phyloP scores from a whole-genome alignment of 768 basidiomycete species.

The Kwoniella botswanensis region DNA sequence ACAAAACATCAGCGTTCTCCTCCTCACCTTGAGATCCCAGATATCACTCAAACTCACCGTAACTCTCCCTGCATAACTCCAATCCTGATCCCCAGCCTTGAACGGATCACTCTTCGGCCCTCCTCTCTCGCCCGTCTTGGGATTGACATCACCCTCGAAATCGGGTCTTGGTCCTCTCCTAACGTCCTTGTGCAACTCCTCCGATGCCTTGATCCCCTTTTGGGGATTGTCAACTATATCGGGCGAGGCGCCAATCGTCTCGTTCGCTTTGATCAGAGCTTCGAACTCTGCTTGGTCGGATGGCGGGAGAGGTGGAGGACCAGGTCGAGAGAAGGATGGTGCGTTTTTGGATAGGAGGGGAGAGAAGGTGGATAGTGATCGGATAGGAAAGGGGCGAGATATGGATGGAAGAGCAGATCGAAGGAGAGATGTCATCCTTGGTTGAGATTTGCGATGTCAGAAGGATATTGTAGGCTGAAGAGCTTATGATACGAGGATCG shows the following conservation, averaged over 20 bases:
- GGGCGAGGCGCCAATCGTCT: slow-evolving; percentile 41
- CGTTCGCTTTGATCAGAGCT: slow-evolving; percentile 41
- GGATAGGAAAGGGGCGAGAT: background rate
- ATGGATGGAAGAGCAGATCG: background rate
- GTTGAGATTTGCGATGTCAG: too few relatives aligned
- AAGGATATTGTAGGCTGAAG: too few relatives aligned
- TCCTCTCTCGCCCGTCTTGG: slow-evolving; percentile 54
- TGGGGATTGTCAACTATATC: slow-evolving; percentile 25
- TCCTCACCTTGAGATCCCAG: too few relatives aligned
- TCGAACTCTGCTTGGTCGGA: slow-evolving; percentile 57
- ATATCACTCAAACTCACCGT: slow-evolving; percentile 43
- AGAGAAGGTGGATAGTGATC: slow-evolving; percentile 13
- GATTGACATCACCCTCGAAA: slow-evolving; percentile 56
- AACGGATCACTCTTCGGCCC: slow-evolving; percentile 58
- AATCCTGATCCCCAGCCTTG: slow-evolving; percentile 51
- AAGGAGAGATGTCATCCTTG: background rate
- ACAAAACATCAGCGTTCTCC: too few relatives aligned
- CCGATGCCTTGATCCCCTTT: slow-evolving; percentile 25
- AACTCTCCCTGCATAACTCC: slow-evolving; percentile 56
- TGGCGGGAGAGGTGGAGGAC: slow-evolving; percentile 50
- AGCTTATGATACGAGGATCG: too few relatives aligned
- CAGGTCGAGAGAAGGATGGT: slow-evolving; percentile 40
- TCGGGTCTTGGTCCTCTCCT: slow-evolving; percentile 47
- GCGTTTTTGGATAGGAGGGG: slow-evolving; percentile 13
- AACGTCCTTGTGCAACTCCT: slow-evolving; percentile 47